phyloP scores from a whole-genome alignment of 768 basidiomycete species.

The Boletus patriciae region DNA sequence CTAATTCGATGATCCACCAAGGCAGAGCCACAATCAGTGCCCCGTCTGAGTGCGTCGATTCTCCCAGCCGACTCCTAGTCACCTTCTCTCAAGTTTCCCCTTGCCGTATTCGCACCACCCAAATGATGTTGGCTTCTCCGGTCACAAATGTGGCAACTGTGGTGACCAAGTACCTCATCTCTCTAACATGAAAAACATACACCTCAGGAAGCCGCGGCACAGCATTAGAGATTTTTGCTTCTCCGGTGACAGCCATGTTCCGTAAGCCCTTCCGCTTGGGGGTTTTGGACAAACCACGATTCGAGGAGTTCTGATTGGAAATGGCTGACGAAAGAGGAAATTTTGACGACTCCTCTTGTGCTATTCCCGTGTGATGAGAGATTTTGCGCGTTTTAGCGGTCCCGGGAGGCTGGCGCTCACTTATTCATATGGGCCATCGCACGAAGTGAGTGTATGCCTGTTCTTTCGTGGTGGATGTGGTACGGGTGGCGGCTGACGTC shows the following conservation, averaged over 20 bases:
- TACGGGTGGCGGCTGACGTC: constrained; percentile 13
- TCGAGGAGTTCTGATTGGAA: constrained; percentile 1
- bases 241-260: constrained; percentile 18
- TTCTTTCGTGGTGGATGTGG: constrained; percentile 3
- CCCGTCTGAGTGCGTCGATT: not conserved
- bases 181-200: constrained; percentile 9
- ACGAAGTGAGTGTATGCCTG: not conserved
- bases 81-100: not conserved
- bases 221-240: constrained; percentile 24
- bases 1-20: constrained; percentile 1
- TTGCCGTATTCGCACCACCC: not conserved
- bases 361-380: not conserved
- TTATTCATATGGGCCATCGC: not conserved
- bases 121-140: not conserved
- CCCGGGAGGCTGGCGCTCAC: not conserved
- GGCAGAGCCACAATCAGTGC: not conserved
- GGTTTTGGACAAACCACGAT: not conserved
- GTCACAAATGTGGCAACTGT: not conserved
- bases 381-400: not conserved
- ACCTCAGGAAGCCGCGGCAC: constrained; percentile 14
- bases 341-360: not conserved
- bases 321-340: not conserved
- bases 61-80: not conserved
- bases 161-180: constrained; percentile 7
- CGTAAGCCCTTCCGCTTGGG: constrained; percentile 18